Evolutionary conservation across 306 rosid genomes (phyloP), one percentile per base, ranked within the genome.

Genomic region (Carpinus viminea): DNA sequence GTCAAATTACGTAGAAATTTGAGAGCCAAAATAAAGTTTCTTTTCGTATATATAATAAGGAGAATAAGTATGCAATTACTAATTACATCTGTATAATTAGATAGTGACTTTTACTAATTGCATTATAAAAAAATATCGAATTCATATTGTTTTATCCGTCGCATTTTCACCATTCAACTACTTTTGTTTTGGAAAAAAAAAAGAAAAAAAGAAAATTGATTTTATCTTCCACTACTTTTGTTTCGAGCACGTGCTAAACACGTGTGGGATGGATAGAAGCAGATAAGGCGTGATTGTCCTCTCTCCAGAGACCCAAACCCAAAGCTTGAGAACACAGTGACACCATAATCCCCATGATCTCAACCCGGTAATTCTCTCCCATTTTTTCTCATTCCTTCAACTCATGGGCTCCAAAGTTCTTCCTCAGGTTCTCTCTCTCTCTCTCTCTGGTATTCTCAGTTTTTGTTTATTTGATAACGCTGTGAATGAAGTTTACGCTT

Each of bases 191-290:
- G n/a, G 26, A 24, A 24, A 24, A 24, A 24, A 24, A 24, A 24
- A 24, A 24, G 1, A 24, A 24, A 24, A 24, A 0, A 24, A 24
- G 1, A 24, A 24, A 24, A 24, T 24, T 1, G 0, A 1, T 24
- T 24, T 24, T 24, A 24, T 24, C 26, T 24, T 24, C 26, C 26
- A 24, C 26, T 24, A 24, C 26, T 24, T 24, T 24, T 24, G 26
- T 24, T 24, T 24, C 26, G 10, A 57, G 65, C 65, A 21, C 34
- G 36, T 59, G 36, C 36, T 13, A 21, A 16, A 59, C 15, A 5
- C 65, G 65, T 59, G 65, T 24, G 65, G 65, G 65, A 10, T 12
- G 65, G 65, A 59, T 59, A 59, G 65, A 59, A 59, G 16, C 65
- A 11, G 65, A 59, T 59, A 59, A 59, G 65, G 16, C 65, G 13